Evolutionary conservation across 2,329 filamentous ascomycete species (phyloP).

Genomic region (Neofusicoccum cordaticola): DNA sequence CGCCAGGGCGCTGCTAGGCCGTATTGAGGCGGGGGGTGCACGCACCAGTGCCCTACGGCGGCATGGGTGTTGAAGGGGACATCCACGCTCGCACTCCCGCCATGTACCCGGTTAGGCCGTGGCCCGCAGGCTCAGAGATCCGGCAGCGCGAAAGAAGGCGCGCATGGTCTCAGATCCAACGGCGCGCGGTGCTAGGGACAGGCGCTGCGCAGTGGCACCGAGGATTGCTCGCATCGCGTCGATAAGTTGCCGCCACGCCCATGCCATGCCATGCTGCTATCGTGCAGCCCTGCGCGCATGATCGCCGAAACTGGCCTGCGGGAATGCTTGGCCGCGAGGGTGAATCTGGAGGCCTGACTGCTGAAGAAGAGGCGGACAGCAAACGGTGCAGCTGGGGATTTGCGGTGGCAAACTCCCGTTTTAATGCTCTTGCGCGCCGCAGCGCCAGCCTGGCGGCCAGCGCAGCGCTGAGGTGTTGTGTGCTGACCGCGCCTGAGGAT

Average conservation of each 20-base stretch:
- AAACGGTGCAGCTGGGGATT: slow-evolving; percentile 14
- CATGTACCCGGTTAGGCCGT: slow-evolving; percentile 2
- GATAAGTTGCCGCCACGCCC: slow-evolving; percentile 3
- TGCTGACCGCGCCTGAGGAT: slow-evolving; percentile 5
- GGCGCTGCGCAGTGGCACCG: background rate
- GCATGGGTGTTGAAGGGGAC: slow-evolving; percentile 2
- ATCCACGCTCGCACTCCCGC: slow-evolving; percentile 1
- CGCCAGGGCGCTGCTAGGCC: background rate
- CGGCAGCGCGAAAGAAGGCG: background rate
- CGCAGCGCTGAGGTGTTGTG: slow-evolving; percentile 10
- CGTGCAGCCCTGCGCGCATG: background rate
- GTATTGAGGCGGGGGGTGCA: background rate
- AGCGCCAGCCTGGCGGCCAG: slow-evolving; percentile 1
- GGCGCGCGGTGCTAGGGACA: background rate
- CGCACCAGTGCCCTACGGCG: slow-evolving; percentile 7
- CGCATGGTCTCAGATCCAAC: slow-evolving; percentile 9
- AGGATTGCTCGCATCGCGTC: background rate
- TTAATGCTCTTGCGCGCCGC: background rate
- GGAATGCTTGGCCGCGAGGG: background rate
- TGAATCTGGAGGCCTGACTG: slow-evolving; percentile 2
- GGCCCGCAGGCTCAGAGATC: background rate
- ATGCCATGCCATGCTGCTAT: background rate
- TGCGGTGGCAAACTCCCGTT: slow-evolving; percentile 15
- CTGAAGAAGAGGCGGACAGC: background rate
- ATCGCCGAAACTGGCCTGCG: background rate